Percentiles rank a stretch among this genome's conserved stretches.
Evolutionary conservation across 768 basidiomycete genomes (phyloP).

Genomic region (Podaxis sp.): DNA sequence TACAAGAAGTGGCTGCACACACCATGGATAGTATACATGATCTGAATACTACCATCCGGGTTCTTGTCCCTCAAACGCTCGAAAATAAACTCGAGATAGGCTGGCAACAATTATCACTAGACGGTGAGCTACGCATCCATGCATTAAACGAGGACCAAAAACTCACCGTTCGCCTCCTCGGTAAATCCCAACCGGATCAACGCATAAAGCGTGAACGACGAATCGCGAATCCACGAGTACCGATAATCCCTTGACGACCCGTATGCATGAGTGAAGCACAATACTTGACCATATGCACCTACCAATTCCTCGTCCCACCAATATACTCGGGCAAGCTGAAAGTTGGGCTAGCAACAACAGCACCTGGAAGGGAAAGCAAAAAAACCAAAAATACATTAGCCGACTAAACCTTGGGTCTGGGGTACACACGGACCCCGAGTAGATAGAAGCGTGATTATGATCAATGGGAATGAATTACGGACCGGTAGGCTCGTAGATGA

Average conservation of each 20-base stretch:
- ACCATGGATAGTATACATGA: constrained; percentile 98
- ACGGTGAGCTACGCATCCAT: background rate
- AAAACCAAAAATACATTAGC: background rate
- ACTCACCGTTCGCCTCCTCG: constrained; percentile 80
- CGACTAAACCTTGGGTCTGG: background rate
- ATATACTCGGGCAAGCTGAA: constrained; percentile 93
- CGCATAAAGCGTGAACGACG: constrained; percentile 93
- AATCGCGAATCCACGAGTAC: constrained; percentile 91
- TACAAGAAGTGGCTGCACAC: background rate
- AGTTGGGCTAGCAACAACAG: constrained; percentile 92
- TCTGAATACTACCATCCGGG: constrained; percentile 88
- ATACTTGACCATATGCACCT: constrained; percentile 11
- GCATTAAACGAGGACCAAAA: background rate
- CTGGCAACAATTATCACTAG: constrained; percentile 27
- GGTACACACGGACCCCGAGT: background rate
- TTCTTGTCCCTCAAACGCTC: constrained; percentile 79
- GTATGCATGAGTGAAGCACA: background rate
- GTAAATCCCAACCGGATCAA: constrained; percentile 93
- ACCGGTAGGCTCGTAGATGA: constrained; percentile 92
- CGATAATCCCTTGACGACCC: constrained; percentile 54
- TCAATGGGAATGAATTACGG: background rate
- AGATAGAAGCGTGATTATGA: background rate
- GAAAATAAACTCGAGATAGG: constrained; percentile 90
- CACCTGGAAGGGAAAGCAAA: constrained; percentile 40
- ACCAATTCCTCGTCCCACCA: constrained; percentile 89